phyloP scores from a whole-genome alignment of 257 asterid species.

The Echium plantagineum region DNA sequence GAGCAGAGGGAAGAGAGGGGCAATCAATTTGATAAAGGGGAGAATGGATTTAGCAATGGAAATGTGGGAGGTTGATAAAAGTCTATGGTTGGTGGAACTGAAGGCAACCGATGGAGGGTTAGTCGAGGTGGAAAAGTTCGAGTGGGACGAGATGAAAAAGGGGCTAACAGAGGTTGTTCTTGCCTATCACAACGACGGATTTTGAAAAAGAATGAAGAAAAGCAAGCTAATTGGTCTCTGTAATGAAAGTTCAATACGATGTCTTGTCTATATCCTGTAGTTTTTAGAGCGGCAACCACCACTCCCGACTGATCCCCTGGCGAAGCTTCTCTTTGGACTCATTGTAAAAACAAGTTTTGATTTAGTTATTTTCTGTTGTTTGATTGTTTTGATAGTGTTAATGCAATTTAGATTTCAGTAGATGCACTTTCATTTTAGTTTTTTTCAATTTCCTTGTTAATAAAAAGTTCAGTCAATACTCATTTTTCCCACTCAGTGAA shows the following conservation, averaged over 20 bases:
- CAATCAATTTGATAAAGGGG: conserved; percentile 47
- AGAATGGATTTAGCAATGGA: conserved; percentile 35
- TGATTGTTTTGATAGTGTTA: not conserved
- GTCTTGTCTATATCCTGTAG: not conserved
- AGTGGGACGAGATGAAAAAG: conserved; percentile 54
- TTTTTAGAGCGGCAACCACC: not conserved
- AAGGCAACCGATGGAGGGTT: conserved; percentile 38
- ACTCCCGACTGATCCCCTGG: not conserved
- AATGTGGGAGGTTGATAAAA: conserved; percentile 39
- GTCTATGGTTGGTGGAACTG: conserved; percentile 61
- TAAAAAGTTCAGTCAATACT: not conserved
- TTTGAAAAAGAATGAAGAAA: conserved; percentile 9
- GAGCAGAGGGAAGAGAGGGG: conserved; percentile 44
- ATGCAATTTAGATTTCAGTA: not conserved
- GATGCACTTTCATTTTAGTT: not conserved
- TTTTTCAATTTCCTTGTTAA: not conserved
- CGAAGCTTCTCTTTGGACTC: not conserved
- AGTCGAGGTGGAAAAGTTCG: conserved; percentile 40
- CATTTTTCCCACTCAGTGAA: not conserved
- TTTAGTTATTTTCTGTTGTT: not conserved
- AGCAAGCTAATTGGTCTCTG: not conserved
- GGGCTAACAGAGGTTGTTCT: conserved; percentile 43
- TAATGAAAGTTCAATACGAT: not conserved
- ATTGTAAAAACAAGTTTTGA: not conserved
- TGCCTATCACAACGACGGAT: conserved; percentile 34